phyloP scores from a whole-genome alignment of 345 rosid species.

The Fremontodendron californicum region DNA sequence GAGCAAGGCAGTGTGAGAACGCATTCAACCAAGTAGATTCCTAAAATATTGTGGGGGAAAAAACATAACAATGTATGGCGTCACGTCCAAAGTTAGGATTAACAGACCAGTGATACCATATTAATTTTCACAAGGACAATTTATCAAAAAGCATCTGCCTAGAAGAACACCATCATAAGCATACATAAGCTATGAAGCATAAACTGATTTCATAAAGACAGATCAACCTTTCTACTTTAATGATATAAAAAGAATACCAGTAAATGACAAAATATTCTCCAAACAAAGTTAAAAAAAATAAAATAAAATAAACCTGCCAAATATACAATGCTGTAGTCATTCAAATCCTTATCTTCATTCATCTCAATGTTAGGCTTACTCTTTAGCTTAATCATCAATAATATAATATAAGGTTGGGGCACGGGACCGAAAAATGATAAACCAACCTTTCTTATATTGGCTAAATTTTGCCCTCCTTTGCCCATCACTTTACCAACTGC shows the following conservation, averaged over 20 bases:
- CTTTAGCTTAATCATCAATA: neutral
- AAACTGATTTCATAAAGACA: neutral
- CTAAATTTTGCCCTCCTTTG: conserved; percentile 83
- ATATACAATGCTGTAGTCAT: neutral
- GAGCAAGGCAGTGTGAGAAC: conserved; percentile 17
- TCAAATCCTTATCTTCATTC: neutral
- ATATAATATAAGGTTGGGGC: neutral
- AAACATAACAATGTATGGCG: neutral
- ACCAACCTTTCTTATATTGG: conserved; percentile 81
- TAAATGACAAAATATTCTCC: neutral
- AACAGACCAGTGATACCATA: neutral
- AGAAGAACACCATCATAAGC: neutral
- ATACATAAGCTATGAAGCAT: neutral
- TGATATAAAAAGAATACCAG: neutral
- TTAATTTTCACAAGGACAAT: neutral
- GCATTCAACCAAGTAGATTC: neutral
- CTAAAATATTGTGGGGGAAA: neutral
- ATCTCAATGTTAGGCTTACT: neutral
- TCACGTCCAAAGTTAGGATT: neutral
- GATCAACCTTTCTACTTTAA: neutral
- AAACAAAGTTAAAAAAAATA: neutral
- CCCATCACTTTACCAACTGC: conserved; percentile 93
- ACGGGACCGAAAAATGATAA: conserved; percentile 2
- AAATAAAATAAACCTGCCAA: neutral
- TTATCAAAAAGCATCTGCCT: neutral